These are phyloP conservation scores for Lentinula edodes DNA, from an alignment of 768 basidiomycete species.

Conservation along the genomic window DNA sequence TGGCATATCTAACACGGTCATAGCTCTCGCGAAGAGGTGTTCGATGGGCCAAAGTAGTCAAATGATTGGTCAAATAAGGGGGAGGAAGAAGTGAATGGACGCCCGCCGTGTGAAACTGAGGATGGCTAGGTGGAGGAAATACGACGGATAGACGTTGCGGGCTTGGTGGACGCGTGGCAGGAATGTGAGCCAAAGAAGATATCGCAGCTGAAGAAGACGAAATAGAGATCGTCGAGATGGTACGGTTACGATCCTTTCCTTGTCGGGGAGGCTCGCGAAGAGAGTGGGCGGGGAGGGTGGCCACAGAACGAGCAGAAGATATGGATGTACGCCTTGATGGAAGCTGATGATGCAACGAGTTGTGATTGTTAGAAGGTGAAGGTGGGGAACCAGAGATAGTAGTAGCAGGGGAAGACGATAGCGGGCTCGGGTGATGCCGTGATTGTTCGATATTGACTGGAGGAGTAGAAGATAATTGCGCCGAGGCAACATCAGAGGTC, in stretches of 20 bases:
- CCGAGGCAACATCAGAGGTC: conserved; percentile 6
- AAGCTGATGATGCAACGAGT: conserved; percentile 21
- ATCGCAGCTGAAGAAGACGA: conserved; percentile 50
- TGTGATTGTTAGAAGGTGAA: conserved; percentile 27
- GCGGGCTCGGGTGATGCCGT: conserved; percentile 26
- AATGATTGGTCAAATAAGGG: conserved; percentile 65
- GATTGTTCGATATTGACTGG: conserved; percentile 13
- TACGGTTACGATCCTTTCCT: conserved; percentile 42
- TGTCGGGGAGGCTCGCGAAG: conserved; percentile 23
- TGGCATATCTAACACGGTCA: conserved; percentile 60
- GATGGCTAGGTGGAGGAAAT: conserved; percentile 35
- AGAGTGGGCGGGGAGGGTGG: conserved; percentile 46
- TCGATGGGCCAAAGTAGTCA: conserved; percentile 60
- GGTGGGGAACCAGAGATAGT: conserved; percentile 17
- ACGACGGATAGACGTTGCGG: conserved; percentile 28
- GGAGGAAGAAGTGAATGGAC: conserved; percentile 70
- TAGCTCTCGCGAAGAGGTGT: conserved; percentile 67
- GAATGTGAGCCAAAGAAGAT: conserved; percentile 51
- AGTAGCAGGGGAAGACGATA: conserved; percentile 5
- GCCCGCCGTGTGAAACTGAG: background rate
- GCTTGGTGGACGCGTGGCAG: conserved; percentile 27
- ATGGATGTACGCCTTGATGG: conserved; percentile 46
- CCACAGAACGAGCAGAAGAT: conserved; percentile 54
- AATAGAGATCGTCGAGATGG: conserved; percentile 53
- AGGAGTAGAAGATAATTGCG: conserved; percentile 37